Evolutionary conservation across 1,139 yeast genomes (phyloP), one percentile per base, ranked within the genome.

Genomic region (Eremothecium coryli): DNA sequence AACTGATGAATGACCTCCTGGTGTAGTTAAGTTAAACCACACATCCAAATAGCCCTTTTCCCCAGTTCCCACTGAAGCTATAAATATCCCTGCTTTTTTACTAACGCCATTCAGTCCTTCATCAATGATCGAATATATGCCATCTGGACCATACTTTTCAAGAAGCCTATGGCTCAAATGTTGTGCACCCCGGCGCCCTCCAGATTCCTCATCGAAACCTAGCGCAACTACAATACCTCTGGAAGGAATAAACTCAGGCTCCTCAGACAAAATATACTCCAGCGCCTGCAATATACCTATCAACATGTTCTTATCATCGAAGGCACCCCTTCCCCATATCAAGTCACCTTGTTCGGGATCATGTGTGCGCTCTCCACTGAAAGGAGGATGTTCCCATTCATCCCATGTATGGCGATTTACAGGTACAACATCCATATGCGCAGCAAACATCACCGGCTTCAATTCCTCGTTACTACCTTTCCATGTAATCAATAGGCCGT

Each of bases 371-470:
- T 41, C 37, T 2, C 81, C 93, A 18, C 65, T 65, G 43, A 73
- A 79, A 13, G 93, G 93, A 4, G 74, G 75, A 48, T 75, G 65
- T 1, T 62, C 63, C 94, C 93, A 82, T 33, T 68, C 64, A 18
- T 50, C 59, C 32, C 67, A 56, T 2, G 84, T 71, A 18, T 66
- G 74, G 23, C 62, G 58, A 41, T 74, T 76, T n/a, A 81, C 79
- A 0, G 93, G 93, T 11, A 82, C 93, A 4, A 78, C 82, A 50
- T 82, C 93, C 56, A 74, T 81, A 54, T 84, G 95, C 2, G 86
- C 86, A 48, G 77, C 70, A 27, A 82, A 61, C 54, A 82, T 54
- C 9, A 76, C 45, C 10, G 93, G 93, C 54, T 79, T 78, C 46
- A 77, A 61, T 2, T 46, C 37, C 4, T 56, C 26, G 41, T 75